A percentile compares a stretch with the other conserved stretches of the same genome.
Evolutionary conservation across 192 early-diverging fungal genomes (phyloP).

Genomic region (Coemansia javaensis): DNA sequence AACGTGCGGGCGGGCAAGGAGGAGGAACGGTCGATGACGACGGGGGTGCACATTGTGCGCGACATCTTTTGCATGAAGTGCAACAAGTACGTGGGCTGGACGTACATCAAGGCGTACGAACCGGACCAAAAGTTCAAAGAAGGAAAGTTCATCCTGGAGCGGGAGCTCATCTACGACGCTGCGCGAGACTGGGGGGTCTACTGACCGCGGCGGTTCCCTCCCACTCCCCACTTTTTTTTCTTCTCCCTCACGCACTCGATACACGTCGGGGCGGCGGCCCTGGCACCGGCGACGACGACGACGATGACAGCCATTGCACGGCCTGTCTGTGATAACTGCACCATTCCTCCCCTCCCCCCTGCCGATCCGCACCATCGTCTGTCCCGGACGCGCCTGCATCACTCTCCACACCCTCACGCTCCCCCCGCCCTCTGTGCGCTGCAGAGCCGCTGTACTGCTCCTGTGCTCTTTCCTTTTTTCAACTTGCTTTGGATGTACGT

Average conservation of each 20-base stretch:
- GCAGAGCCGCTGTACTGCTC: too few relatives aligned
- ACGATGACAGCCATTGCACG: too few relatives aligned
- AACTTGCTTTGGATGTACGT: too few relatives aligned
- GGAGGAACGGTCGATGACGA: constrained; percentile 44
- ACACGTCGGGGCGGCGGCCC: too few relatives aligned
- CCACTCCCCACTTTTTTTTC: background rate
- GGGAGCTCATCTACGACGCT: constrained; percentile 30
- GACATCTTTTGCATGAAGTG: constrained; percentile 43
- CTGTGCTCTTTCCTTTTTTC: too few relatives aligned
- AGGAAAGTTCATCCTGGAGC: constrained; percentile 47
- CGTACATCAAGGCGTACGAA: constrained; percentile 35
- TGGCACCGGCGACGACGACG: too few relatives aligned
- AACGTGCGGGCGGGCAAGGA: constrained; percentile 37
- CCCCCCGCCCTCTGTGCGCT: too few relatives aligned
- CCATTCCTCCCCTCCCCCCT: too few relatives aligned
- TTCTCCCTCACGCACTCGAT: background rate
- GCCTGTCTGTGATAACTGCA: too few relatives aligned
- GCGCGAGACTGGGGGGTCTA: constrained; percentile 30
- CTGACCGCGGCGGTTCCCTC: background rate
- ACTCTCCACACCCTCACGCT: too few relatives aligned
- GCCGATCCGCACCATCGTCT: too few relatives aligned
- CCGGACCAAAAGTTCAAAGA: constrained; percentile 40
- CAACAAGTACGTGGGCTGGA: constrained; percentile 47
- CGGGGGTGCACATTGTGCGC: constrained; percentile 43
- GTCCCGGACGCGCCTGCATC: too few relatives aligned